Base-by-base conservation (phyloP, 345 rosid genomes). In the Diplotaxis tenuifolia region DNA sequence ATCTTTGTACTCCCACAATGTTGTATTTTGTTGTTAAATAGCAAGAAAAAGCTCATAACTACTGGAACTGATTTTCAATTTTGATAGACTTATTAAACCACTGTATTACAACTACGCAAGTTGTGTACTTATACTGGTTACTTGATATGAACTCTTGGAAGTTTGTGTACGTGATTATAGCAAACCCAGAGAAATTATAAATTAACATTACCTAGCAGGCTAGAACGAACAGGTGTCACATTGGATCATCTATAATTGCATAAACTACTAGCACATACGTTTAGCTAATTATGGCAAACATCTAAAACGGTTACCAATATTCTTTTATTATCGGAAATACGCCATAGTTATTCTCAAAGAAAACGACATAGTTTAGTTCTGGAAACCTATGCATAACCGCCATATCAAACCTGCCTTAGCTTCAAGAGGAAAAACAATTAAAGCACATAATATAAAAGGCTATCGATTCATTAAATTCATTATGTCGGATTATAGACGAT, bases 401-500 rank as follows among this genome's bases (percentile, higher is more conserved):
- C 56, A 73, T 27, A 73, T 64, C 14, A 38, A 25, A 53, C 36
- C 58, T 25, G 32, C 12, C 53, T 20, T 47, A 20, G 11, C 56
- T 10, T 9, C 74, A 47, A 60, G 62, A 34, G 1, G 54, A 62
- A 70, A 72, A 72, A 28, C 19, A 36, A 32, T 34, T n/a, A n/a
- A n/a, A n/a, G 16, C 59, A 22, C 54, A 12, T 74, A 66, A 54
- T n/a, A n/a, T n/a, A 73, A 29, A 45, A 45, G 36, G 16, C 28
- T 20, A 75, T 25, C 67, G 65, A 23, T 6, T n/a, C 20, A 5
- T 11, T 73, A 52, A 50, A 52, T 67, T 20, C 27, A 61, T 53
- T 4, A 61, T 61, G 70, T 68, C 65, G 62, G 65, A 49, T 62
- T 15, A 60, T 42, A 75, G 23, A 67, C 20, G 60, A 67, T 56